Conservation (phyloP, 768 basidiomycete genomes). For the Lenzites betulinus region DNA sequence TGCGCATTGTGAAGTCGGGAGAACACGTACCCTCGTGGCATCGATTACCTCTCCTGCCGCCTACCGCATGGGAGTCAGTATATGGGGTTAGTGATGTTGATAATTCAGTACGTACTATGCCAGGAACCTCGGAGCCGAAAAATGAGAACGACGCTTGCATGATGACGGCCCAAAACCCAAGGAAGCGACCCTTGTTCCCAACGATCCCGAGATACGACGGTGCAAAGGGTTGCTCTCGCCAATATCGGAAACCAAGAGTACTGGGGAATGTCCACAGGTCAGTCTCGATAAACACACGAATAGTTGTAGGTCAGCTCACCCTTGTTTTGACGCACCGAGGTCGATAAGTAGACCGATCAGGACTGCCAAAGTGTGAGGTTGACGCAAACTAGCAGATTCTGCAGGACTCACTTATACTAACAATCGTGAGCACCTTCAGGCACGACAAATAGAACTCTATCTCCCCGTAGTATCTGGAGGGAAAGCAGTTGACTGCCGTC, state of each 20-base stretch:
- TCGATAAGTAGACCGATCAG: slow-evolving; percentile 26
- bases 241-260: slow-evolving; percentile 23
- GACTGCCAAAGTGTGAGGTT: slow-evolving; percentile 2
- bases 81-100: background rate
- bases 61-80: slow-evolving; percentile 4
- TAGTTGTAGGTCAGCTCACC: slow-evolving; percentile 2
- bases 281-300: too few relatives aligned
- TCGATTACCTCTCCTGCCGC: slow-evolving; percentile 35
- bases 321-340: slow-evolving; percentile 23
- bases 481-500: slow-evolving; percentile 28
- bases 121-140: slow-evolving; percentile 39
- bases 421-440: slow-evolving; percentile 34
- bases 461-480: slow-evolving; percentile 30
- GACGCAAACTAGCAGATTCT: slow-evolving; percentile 27
- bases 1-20: background rate
- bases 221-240: slow-evolving; percentile 27
- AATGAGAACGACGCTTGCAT: slow-evolving; percentile 40
- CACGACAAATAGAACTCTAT: slow-evolving; percentile 37
- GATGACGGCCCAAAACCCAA: slow-evolving; percentile 35
- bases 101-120: slow-evolving; percentile 24
- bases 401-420: slow-evolving; percentile 31
- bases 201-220: slow-evolving; percentile 30
- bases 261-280: slow-evolving; percentile 1
- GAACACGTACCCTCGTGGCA: slow-evolving; percentile 25
- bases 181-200: slow-evolving; percentile 38